These are phyloP conservation scores for Aspergillus sp. DNA, from an alignment of 2,329 filamentous ascomycete species.

Conservation along the genomic window DNA sequence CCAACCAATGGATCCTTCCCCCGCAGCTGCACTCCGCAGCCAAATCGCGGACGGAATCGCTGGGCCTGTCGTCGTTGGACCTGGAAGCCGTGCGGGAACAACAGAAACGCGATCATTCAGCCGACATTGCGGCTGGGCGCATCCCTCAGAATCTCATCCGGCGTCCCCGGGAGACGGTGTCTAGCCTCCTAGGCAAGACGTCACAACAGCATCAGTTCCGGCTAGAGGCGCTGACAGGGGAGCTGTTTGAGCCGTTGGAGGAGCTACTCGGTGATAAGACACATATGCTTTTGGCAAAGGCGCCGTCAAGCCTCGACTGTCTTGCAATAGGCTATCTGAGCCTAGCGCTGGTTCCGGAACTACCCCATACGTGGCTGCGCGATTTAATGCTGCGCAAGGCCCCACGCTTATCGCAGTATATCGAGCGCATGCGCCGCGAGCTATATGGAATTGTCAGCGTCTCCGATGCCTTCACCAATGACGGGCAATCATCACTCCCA, in stretches of 20 bases:
- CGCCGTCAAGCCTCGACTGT: constrained; percentile 74
- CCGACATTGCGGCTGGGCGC: constrained; percentile 44
- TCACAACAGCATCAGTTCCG: constrained; percentile 75
- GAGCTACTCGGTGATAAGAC: constrained; percentile 61
- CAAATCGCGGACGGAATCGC: constrained; percentile 68
- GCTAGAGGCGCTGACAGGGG: constrained; percentile 71
- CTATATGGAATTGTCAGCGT: constrained; percentile 43
- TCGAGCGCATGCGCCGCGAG: constrained; percentile 42
- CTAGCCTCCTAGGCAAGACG: constrained; percentile 65
- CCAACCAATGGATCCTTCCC: constrained; percentile 84
- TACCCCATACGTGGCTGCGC: constrained; percentile 67
- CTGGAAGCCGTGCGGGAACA: constrained; percentile 56
- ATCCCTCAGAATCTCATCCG: constrained; percentile 57
- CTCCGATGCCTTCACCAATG: constrained; percentile 26
- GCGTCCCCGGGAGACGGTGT: constrained; percentile 62
- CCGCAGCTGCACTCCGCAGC: constrained; percentile 73
- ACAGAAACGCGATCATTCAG: constrained; percentile 43
- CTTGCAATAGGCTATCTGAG: constrained; percentile 78
- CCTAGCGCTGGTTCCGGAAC: constrained; percentile 67
- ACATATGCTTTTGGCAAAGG: constrained; percentile 58
- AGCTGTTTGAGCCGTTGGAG: constrained; percentile 73
- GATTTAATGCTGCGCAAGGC: constrained; percentile 60
- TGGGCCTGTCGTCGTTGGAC: constrained; percentile 71
- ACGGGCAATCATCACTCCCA: constrained; percentile 37
- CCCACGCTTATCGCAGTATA: constrained; percentile 50